These are phyloP conservation scores for Coffea canephora DNA, from an alignment of 257 asterid species.

Conservation along the genomic window DNA sequence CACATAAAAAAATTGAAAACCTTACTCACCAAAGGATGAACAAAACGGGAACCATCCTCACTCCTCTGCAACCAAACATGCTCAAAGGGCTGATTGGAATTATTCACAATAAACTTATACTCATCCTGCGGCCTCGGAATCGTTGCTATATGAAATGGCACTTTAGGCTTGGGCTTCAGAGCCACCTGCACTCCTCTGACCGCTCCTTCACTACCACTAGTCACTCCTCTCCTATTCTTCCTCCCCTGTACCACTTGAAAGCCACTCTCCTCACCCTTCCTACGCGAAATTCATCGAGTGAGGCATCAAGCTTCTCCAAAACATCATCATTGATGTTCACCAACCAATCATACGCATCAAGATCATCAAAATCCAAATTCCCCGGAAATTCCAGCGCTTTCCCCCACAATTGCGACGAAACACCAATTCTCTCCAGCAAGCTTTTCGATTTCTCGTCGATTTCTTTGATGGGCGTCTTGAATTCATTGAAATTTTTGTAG, in stretches of 20 bases:
- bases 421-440: conserved; percentile 50
- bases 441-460: conserved; percentile 49
- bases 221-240: conserved; percentile 49
- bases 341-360: conserved; percentile 80
- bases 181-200: conserved; percentile 61
- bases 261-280: conserved; percentile 39
- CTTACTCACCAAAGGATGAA: conserved; percentile 75
- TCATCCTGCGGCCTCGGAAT: conserved; percentile 78
- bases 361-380: conserved; percentile 49
- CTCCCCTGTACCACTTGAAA: conserved; percentile 73
- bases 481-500: conserved; percentile 75
- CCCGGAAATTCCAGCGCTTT: conserved; percentile 52
- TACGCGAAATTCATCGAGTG: conserved; percentile 62
- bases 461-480: conserved; percentile 53
- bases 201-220: conserved; percentile 33
- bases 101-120: conserved; percentile 78
- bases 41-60: conserved; percentile 63
- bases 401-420: conserved; percentile 49
- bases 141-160: conserved; percentile 75
- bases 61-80: conserved; percentile 88
- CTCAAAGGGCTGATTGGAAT: conserved; percentile 72
- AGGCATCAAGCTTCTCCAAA: conserved; percentile 62
- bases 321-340: conserved; percentile 68
- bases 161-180: conserved; percentile 61
- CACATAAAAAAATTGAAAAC: background rate